Percentiles rank a stretch among this genome's conserved stretches.
phyloP scores from a whole-genome alignment of 2,329 filamentous ascomycete species.

The Aspergillus floridensis region DNA sequence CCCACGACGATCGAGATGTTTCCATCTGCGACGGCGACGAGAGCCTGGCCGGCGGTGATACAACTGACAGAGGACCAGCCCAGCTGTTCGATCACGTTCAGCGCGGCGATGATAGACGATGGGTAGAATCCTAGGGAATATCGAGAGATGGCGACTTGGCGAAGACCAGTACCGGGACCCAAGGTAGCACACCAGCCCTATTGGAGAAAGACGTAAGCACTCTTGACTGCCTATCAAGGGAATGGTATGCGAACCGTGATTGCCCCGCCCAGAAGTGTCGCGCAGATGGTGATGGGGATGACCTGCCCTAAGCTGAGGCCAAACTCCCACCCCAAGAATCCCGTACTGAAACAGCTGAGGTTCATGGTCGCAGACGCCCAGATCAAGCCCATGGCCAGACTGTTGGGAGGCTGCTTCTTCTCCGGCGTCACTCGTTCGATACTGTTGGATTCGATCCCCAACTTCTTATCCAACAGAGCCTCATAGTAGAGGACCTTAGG shows the following conservation, averaged over 20 bases:
- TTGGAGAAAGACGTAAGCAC: constrained; percentile 8
- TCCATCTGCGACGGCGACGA: constrained; percentile 32
- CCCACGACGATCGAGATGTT: constrained; percentile 24
- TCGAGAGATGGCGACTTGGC: constrained; percentile 52
- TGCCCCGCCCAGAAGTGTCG: constrained; percentile 45
- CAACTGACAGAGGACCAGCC: constrained; percentile 28
- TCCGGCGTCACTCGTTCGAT: constrained; percentile 46
- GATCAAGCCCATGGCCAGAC: constrained; percentile 51
- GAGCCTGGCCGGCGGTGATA: constrained; percentile 30
- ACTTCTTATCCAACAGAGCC: constrained; percentile 44
- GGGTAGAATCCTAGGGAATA: constrained; percentile 55
- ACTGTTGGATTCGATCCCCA: constrained; percentile 52
- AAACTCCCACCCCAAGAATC: constrained; percentile 52
- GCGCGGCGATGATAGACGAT: constrained; percentile 48
- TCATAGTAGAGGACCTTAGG: constrained; percentile 41
- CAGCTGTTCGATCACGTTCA: constrained; percentile 34
- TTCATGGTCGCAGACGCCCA: constrained; percentile 56
- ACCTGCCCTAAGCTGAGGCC: constrained; percentile 47
- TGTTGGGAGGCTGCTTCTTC: constrained; percentile 33
- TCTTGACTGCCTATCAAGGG: not conserved
- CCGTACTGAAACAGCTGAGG: constrained; percentile 51
- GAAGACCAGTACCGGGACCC: constrained; percentile 50
- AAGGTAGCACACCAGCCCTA: constrained; percentile 52
- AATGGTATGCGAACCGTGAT: constrained; percentile 15
- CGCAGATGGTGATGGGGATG: constrained; percentile 48